Percentiles rank a stretch among this genome's conserved stretches.
phyloP scores from a whole-genome alignment of 345 rosid genomes.

The Brassica juncea region DNA sequence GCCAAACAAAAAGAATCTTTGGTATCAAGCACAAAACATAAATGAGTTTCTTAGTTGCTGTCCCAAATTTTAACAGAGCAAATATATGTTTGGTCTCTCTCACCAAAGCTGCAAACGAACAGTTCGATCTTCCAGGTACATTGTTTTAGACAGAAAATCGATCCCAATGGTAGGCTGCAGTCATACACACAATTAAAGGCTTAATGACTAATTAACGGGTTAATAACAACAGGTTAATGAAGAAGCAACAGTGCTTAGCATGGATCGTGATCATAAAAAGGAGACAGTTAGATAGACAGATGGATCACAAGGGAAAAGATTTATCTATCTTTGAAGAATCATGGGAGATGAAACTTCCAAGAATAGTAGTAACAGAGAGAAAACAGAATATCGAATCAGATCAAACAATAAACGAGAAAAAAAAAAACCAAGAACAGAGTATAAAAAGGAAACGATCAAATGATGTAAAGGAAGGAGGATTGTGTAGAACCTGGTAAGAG shows the following conservation, averaged over 20 bases:
- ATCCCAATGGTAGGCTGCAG: constrained; percentile 89
- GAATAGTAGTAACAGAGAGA: not conserved
- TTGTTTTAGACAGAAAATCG: constrained; percentile 88
- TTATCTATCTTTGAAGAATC: not conserved
- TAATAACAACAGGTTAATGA: not conserved
- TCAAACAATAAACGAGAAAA: not conserved
- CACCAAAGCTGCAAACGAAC: constrained; percentile 93
- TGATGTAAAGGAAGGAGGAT: not conserved
- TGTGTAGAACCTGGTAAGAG: constrained; percentile 64
- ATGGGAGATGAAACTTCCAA: not conserved
- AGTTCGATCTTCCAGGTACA: constrained; percentile 94
- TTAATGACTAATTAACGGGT: not conserved
- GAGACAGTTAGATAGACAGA: not conserved
- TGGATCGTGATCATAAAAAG: not conserved
- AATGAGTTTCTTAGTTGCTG: not conserved
- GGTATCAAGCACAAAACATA: not conserved
- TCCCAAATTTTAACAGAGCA: too few species aligned
- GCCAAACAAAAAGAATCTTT: not conserved
- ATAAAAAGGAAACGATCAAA: not conserved
- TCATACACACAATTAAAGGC: not conserved
- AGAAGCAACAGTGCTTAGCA: not conserved
- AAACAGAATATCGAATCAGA: not conserved
- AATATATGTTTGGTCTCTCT: not conserved
- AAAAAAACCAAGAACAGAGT: not conserved
- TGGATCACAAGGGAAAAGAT: not conserved